These are phyloP conservation scores for Penicillium mononematosum DNA, from an alignment of 495 filamentous ascomycete species.

Conservation along the genomic window DNA sequence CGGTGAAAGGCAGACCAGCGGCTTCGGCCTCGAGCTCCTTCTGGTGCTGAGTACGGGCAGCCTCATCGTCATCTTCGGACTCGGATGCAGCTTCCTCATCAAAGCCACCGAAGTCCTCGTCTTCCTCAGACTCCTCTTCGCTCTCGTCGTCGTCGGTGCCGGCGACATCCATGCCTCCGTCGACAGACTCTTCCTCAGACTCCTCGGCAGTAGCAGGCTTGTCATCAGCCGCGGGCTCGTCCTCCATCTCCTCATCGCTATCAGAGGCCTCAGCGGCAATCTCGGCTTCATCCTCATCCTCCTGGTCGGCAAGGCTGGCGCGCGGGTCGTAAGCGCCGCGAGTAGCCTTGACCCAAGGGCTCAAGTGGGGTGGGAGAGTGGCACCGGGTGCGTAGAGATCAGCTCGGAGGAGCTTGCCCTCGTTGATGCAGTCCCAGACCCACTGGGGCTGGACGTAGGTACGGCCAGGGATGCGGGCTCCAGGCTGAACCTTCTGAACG, in stretches of 20 bases:
- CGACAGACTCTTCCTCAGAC: conserved; percentile 44
- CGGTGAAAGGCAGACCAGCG: conserved; percentile 52
- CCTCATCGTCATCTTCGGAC: conserved; percentile 55
- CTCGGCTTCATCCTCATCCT: conserved; percentile 80
- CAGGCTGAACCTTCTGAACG: conserved; percentile 44
- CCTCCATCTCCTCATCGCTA: conserved; percentile 45
- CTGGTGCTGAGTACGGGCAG: conserved; percentile 62
- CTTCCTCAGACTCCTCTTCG: conserved; percentile 43
- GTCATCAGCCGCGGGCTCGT: conserved; percentile 29
- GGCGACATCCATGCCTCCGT: conserved; percentile 63
- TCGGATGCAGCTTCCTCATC: conserved; percentile 44
- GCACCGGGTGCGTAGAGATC: conserved; percentile 90
- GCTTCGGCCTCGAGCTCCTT: conserved; percentile 91
- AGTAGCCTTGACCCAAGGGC: conserved; percentile 87
- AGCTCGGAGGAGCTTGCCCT: conserved; percentile 78
- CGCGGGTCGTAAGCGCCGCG: conserved; percentile 88
- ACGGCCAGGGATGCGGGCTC: conserved; percentile 76
- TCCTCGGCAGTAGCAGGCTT: conserved; percentile 31
- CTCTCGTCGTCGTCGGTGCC: conserved; percentile 50
- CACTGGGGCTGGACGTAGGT: conserved; percentile 96
- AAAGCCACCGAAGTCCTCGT: conserved; percentile 42
- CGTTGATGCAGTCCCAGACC: conserved; percentile 96
- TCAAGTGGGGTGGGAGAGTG: conserved; percentile 86
- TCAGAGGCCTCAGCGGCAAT: conserved; percentile 58
- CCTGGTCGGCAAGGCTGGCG: conserved; percentile 68